Evolutionary conservation across 2,329 filamentous ascomycete genomes (phyloP).

Genomic region (Colletotrichum camelliae): DNA sequence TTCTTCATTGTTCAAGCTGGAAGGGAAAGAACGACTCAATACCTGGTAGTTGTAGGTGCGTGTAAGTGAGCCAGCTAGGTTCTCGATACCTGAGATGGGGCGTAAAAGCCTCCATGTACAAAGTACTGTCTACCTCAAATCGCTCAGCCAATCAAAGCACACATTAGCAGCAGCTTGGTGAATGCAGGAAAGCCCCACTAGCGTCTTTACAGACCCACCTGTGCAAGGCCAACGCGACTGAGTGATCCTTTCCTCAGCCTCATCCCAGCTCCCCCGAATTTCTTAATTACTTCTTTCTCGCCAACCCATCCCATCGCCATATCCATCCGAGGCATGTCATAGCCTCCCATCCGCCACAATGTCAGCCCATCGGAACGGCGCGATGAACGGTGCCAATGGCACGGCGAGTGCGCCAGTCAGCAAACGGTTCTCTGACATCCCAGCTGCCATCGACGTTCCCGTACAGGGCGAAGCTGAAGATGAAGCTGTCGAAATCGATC

Average conservation of each 20-base stretch:
- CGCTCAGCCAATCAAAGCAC: not conserved
- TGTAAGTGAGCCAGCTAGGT: not conserved
- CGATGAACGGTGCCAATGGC: slow-evolving; percentile 50
- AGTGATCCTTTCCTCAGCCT: slow-evolving; percentile 19
- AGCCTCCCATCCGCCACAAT: slow-evolving; percentile 34
- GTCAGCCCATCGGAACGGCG: slow-evolving; percentile 48
- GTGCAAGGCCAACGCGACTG: slow-evolving; percentile 19
- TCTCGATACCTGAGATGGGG: not conserved
- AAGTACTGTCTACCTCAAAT: not conserved
- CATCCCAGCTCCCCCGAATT: slow-evolving; percentile 14
- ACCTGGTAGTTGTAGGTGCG: not conserved
- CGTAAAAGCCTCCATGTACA: fast-evolving
- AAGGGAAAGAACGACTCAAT: not conserved
- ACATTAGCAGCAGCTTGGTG: not conserved
- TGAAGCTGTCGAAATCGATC: slow-evolving; percentile 87
- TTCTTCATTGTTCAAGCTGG: not conserved
- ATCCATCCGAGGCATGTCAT: slow-evolving; percentile 16
- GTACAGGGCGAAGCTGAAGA: slow-evolving; percentile 69
- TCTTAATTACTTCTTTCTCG: not conserved
- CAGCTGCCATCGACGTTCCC: slow-evolving; percentile 69
- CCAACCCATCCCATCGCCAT: not conserved
- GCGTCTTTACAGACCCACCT: not conserved
- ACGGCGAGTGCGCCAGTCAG: slow-evolving; percentile 43
- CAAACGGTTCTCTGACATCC: slow-evolving; percentile 69
- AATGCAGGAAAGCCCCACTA: not conserved